Evolutionary conservation across 2,329 filamentous ascomycete species (phyloP).

Genomic region (Eutypa lata): DNA sequence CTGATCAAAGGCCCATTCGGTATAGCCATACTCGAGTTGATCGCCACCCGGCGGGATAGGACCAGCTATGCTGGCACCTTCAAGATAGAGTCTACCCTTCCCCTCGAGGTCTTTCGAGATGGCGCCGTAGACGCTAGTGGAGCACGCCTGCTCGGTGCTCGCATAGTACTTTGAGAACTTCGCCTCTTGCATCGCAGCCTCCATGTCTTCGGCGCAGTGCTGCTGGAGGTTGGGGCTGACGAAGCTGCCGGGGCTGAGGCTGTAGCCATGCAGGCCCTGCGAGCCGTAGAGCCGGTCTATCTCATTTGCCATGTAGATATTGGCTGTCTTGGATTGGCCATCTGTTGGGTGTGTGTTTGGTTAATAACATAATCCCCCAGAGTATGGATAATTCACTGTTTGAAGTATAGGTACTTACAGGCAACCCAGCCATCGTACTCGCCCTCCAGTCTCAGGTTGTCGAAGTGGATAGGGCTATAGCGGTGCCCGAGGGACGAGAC

Average conservation of each 20-base stretch:
- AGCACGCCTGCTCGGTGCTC: slow-evolving; percentile 38
- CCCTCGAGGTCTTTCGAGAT: slow-evolving; percentile 35
- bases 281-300: slow-evolving; percentile 43
- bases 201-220: slow-evolving; percentile 19
- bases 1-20: slow-evolving; percentile 32
- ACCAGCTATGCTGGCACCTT: slow-evolving; percentile 33
- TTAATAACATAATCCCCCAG: too few relatives aligned
- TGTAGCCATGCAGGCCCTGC: slow-evolving; percentile 37
- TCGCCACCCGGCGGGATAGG: slow-evolving; percentile 21
- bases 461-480: slow-evolving; percentile 26
- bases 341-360: slow-evolving; percentile 21
- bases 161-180: slow-evolving; percentile 23
- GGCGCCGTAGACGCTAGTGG: slow-evolving; percentile 41
- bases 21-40: slow-evolving; percentile 21
- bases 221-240: slow-evolving; percentile 26
- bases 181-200: slow-evolving; percentile 3
- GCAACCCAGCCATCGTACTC: slow-evolving; percentile 26
- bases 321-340: slow-evolving; percentile 42
- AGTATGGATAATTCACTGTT: too few relatives aligned
- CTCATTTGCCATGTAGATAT: slow-evolving; percentile 45
- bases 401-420: slow-evolving; percentile 13
- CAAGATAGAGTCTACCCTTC: slow-evolving; percentile 39
- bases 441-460: slow-evolving; percentile 37
- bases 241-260: slow-evolving; percentile 44
- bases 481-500: slow-evolving; percentile 42